A percentile compares a stretch with the other conserved stretches of the same genome.
Evolutionary conservation across 306 rosid species (phyloP).

Genomic region (Vigna hirtella): DNA sequence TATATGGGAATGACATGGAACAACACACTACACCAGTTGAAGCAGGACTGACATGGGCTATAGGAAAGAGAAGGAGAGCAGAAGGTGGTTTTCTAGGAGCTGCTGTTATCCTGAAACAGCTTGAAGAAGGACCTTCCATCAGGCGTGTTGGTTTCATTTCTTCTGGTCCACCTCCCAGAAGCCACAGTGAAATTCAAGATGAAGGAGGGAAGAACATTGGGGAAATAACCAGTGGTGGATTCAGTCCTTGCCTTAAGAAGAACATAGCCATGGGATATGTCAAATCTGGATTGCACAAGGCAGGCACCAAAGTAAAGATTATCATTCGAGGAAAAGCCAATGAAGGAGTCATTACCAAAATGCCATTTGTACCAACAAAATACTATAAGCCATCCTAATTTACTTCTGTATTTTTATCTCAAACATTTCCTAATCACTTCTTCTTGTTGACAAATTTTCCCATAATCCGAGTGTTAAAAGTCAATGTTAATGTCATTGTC

Average conservation of each 20-base stretch:
- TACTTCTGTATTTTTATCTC: constrained; percentile 27
- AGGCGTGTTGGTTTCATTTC: constrained; percentile 95
- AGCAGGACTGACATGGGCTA: constrained; percentile 98
- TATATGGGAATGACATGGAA: constrained; percentile 95
- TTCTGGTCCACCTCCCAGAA: constrained; percentile 92
- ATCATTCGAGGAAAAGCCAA: constrained; percentile 83
- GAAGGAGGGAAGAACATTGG: constrained; percentile 85
- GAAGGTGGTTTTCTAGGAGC: constrained; percentile 99
- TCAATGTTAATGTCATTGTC: constrained; percentile 50
- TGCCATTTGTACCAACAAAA: constrained; percentile 96
- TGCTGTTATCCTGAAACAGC: constrained; percentile 84
- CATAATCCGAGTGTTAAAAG: constrained; percentile 43
- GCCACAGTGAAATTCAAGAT: constrained; percentile 94
- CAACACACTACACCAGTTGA: constrained; percentile 91
- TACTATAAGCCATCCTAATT: constrained; percentile 89
- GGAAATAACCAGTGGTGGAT: constrained; percentile 97
- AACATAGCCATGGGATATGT: constrained; percentile 97
- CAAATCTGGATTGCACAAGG: constrained; percentile 94
- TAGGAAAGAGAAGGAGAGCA: constrained; percentile 95
- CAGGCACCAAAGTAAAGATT: constrained; percentile 93
- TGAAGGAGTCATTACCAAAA: constrained; percentile 90
- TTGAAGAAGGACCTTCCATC: constrained; percentile 73
- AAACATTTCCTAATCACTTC: constrained; percentile 34
- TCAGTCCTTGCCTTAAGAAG: constrained; percentile 97
- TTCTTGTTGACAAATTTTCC: constrained; percentile 44